These are phyloP conservation scores for Cercophora sp. DNA, from an alignment of 495 filamentous ascomycete species.

Conservation along the genomic window DNA sequence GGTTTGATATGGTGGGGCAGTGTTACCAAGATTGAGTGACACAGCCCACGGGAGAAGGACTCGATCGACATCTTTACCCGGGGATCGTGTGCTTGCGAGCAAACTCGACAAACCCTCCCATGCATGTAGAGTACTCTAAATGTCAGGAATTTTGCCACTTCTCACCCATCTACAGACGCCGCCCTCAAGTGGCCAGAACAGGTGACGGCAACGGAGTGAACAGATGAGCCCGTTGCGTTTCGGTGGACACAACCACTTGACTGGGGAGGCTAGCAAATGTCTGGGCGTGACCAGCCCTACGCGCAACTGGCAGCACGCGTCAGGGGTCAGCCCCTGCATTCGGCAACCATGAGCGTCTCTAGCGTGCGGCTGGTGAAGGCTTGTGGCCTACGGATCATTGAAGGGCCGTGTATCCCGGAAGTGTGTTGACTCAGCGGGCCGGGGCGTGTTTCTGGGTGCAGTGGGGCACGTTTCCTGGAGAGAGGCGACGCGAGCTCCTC, in stretches of 20 bases:
- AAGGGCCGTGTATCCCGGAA: no score
- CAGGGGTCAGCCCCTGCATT: slow-evolving; percentile 17
- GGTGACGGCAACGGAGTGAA: neutral
- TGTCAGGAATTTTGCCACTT: no score
- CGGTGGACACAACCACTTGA: slow-evolving; percentile 15
- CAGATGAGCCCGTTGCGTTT: slow-evolving; percentile 3
- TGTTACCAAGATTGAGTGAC: no score
- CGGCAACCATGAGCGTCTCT: neutral
- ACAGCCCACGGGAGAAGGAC: no score
- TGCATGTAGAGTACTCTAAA: no score
- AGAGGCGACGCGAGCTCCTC: neutral
- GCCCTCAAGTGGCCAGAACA: no score
- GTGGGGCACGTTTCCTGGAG: neutral
- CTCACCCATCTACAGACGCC: no score
- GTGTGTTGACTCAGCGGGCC: slow-evolving; percentile 14
- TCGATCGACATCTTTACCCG: no score
- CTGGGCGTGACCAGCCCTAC: slow-evolving; percentile 21
- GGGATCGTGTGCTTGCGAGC: no score
- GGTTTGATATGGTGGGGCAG: no score
- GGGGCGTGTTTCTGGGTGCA: neutral
- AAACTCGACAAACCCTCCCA: no score
- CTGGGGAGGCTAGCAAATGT: neutral
- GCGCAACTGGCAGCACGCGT: slow-evolving; percentile 1
- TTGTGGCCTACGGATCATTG: slow-evolving; percentile 22
- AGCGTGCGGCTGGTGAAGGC: neutral